Evolutionary conservation across 2,329 filamentous ascomycete genomes (phyloP).

Genomic region (Monilinia fructicola): DNA sequence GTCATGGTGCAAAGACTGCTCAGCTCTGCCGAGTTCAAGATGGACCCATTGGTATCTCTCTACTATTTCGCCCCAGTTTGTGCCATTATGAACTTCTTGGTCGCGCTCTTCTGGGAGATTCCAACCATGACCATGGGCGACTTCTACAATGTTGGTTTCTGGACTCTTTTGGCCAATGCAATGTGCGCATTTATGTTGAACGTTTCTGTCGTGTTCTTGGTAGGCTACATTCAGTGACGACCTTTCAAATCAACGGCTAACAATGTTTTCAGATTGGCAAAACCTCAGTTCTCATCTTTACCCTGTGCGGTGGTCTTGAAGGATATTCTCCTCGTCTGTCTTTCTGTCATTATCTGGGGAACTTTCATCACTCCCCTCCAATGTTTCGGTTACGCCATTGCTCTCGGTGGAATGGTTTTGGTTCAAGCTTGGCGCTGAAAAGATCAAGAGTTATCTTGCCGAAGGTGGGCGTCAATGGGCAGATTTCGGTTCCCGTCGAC

Average conservation of each 20-base stretch:
- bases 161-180: slow-evolving; percentile 73
- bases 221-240: slow-evolving; percentile 48
- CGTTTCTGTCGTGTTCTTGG: slow-evolving; percentile 81
- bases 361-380: slow-evolving; percentile 73
- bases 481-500: slow-evolving; percentile 77
- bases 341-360: slow-evolving; percentile 79
- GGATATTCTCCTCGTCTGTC: slow-evolving; percentile 78
- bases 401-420: slow-evolving; percentile 77
- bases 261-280: slow-evolving; percentile 69
- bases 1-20: slow-evolving; percentile 83
- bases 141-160: slow-evolving; percentile 70
- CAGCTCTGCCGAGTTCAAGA: slow-evolving; percentile 83
- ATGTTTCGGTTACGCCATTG: slow-evolving; percentile 81
- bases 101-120: slow-evolving; percentile 73
- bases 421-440: slow-evolving; percentile 83
- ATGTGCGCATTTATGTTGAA: slow-evolving; percentile 78
- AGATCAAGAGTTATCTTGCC: slow-evolving; percentile 74
- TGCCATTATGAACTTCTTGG: slow-evolving; percentile 74
- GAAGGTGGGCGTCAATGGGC: slow-evolving; percentile 78
- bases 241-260: background rate
- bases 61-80: slow-evolving; percentile 90
- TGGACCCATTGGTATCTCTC: slow-evolving; percentile 84
- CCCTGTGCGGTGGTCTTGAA: slow-evolving; percentile 85
- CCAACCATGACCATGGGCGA: slow-evolving; percentile 68
- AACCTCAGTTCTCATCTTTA: slow-evolving; percentile 82